Evolutionary conservation across 2,329 filamentous ascomycete genomes (phyloP).

Genomic region (Alternaria atra): DNA sequence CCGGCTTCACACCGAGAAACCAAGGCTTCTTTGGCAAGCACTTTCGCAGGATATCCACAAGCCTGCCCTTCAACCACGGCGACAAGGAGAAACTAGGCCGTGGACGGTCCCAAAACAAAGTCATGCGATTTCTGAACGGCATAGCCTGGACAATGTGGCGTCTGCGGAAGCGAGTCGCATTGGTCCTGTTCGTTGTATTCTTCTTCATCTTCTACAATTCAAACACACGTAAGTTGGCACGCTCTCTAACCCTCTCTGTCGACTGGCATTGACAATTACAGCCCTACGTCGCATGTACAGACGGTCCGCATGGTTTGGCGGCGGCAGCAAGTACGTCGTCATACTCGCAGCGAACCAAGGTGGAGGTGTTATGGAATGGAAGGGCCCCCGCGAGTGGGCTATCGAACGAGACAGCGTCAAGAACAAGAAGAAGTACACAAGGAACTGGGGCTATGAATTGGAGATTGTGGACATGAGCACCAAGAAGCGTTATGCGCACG

Average conservation of each 20-base stretch:
- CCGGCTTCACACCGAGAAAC: conserved; percentile 81
- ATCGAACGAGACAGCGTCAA: conserved; percentile 95
- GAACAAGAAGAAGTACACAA: conserved; percentile 91
- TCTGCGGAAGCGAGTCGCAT: conserved; percentile 69
- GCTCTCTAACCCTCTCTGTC: not conserved
- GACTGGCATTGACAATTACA: conserved; percentile 47
- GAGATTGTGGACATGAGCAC: conserved; percentile 99
- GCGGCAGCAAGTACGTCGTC: conserved; percentile 91
- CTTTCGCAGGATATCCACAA: conserved; percentile 81
- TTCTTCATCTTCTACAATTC: conserved; percentile 71
- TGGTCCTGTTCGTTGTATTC: conserved; percentile 68
- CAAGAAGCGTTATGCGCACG: conserved; percentile 97
- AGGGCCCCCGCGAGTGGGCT: conserved; percentile 95
- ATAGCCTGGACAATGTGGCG: conserved; percentile 67
- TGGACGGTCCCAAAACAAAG: conserved; percentile 56
- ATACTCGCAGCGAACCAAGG: conserved; percentile 93
- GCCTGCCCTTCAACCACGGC: conserved; percentile 73
- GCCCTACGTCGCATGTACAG: conserved; percentile 71
- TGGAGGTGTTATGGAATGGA: conserved; percentile 99
- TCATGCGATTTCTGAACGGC: conserved; percentile 46
- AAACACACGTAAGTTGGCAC: conserved; percentile 73
- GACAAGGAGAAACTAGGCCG: conserved; percentile 81
- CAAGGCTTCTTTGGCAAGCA: conserved; percentile 88
- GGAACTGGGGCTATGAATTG: conserved; percentile 90
- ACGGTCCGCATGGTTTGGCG: conserved; percentile 76